A percentile compares a stretch with the other conserved stretches of the same genome.
phyloP scores from a whole-genome alignment of 371 early-diverging fungal species.

The Circinella umbellata region DNA sequence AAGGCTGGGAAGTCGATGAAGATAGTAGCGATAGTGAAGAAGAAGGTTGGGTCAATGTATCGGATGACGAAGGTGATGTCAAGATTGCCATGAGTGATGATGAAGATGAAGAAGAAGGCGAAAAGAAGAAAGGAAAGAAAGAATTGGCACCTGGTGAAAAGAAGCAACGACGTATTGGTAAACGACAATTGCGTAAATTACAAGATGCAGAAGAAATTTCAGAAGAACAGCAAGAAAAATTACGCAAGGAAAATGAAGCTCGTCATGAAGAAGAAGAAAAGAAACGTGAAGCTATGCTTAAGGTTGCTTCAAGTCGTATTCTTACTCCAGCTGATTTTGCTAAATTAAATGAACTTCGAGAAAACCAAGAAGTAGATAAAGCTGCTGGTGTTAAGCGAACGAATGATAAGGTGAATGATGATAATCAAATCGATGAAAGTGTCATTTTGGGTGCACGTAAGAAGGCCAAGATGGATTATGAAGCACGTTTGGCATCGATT shows the following conservation, averaged over 20 bases:
- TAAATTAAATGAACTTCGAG: slow-evolving; percentile 75
- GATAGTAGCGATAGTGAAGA: slow-evolving; percentile 57
- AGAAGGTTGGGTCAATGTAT: slow-evolving; percentile 52
- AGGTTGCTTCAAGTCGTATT: slow-evolving; percentile 66
- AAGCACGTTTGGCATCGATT: slow-evolving; percentile 87
- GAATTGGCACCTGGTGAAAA: slow-evolving; percentile 15
- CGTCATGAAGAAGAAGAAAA: slow-evolving; percentile 46
- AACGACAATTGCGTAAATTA: slow-evolving; percentile 54
- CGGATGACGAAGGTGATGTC: slow-evolving; percentile 55
- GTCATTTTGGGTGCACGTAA: slow-evolving; percentile 84
- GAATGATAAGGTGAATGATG: slow-evolving; percentile 39
- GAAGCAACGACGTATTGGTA: slow-evolving; percentile 51
- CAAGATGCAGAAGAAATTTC: slow-evolving; percentile 49
- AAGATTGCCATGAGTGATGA: slow-evolving; percentile 48
- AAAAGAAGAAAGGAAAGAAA: slow-evolving; percentile 24
- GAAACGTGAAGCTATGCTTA: slow-evolving; percentile 43
- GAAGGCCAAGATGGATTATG: slow-evolving; percentile 91
- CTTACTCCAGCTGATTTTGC: slow-evolving; percentile 94
- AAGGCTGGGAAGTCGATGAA: slow-evolving; percentile 63
- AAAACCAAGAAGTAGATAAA: slow-evolving; percentile 59
- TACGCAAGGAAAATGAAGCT: slow-evolving; percentile 38
- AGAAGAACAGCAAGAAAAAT: slow-evolving; percentile 54
- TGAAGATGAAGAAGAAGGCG: slow-evolving; percentile 31
- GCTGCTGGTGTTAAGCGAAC: slow-evolving; percentile 46
- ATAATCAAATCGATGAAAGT: slow-evolving; percentile 68